These are phyloP conservation scores for Stemphylium beticola DNA, from an alignment of 2,329 filamentous ascomycete genomes.

Conservation along the genomic window DNA sequence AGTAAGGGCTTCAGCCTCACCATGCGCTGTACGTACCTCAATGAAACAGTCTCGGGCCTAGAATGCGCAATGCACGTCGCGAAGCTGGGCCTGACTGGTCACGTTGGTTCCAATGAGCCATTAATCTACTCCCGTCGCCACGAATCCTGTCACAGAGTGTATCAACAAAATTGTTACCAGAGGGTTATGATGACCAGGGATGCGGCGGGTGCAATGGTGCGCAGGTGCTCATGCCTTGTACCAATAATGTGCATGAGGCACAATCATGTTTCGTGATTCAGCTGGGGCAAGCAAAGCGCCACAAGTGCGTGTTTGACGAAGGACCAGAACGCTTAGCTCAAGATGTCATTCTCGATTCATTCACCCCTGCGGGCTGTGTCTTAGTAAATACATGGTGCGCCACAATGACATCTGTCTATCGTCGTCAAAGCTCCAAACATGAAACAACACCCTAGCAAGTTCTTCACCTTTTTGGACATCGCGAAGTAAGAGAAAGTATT, in stretches of 20 bases:
- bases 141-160: slow-evolving; percentile 9
- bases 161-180: background rate
- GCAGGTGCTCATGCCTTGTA: background rate
- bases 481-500: slow-evolving; percentile 21
- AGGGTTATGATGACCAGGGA: background rate
- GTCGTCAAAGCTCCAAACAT: slow-evolving; percentile 22
- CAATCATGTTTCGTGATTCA: slow-evolving; percentile 7
- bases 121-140: slow-evolving; percentile 9
- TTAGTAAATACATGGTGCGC: slow-evolving; percentile 33
- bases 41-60: slow-evolving; percentile 6
- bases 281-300: slow-evolving; percentile 9
- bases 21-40: slow-evolving; percentile 4
- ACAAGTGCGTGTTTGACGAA: slow-evolving; percentile 16
- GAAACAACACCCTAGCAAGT: slow-evolving; percentile 34
- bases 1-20: slow-evolving; percentile 13
- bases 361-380: slow-evolving; percentile 28
- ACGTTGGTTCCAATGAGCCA: background rate
- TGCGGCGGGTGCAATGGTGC: too few relatives aligned
- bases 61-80: background rate
- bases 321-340: slow-evolving; percentile 9
- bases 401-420: slow-evolving; percentile 26
- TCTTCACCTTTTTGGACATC: slow-evolving; percentile 19
- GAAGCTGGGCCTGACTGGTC: background rate
- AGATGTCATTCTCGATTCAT: slow-evolving; percentile 32
- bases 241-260: slow-evolving; percentile 5